Evolutionary conservation across 306 rosid genomes (phyloP), one percentile per base, ranked within the genome.

Genomic region (Quercus aquifolioides): DNA sequence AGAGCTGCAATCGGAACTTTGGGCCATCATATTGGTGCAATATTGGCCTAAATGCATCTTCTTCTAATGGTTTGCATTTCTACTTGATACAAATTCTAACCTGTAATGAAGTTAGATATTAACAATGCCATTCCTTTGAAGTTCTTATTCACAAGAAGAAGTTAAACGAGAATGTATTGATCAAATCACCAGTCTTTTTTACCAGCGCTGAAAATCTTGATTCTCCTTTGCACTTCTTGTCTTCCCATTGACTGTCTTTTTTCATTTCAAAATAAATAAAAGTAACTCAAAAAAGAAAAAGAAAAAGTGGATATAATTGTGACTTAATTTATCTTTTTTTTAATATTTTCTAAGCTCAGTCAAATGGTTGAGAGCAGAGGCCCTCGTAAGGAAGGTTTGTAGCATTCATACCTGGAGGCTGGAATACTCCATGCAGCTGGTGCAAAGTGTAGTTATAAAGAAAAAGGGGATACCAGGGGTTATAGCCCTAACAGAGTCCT

Each of bases 391-490:
- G 3, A 7, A 57, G 62, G 20, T 57, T n/a, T 57, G 62, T 57
- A 57, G n/a, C 20, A 30, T 28, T 5, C 33, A 28, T 19, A 80
- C 84, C n/a, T n/a, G n/a, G n/a, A n/a, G n/a, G n/a, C 84, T 81
- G 80, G 63, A 65, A 81, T 5, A 81, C 76, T 69, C 84, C 84
- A 69, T 81, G 80, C 3, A 75, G 76, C 80, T 81, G 79, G 64
- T 81, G 84, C 25, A 55, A 51, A n/a, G 84, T 81, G 84, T 81
- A 81, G 65, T 75, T 81, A n/a, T 75, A 81, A 19, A 81, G 80
- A 46, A 81, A 75, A 26, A 75, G 80, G 14, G 80, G 84, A 81
- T 31, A 52, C 84, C 80, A 30, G 84, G 84, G 56, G 79, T 69
- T 57, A 81, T 81, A 28, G 84, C 80, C 80, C 84, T 43, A 1